Evolutionary conservation across 306 rosid species (phyloP), one percentile per base, ranked within the genome.

Genomic region (Citrullus mucosospermus): DNA sequence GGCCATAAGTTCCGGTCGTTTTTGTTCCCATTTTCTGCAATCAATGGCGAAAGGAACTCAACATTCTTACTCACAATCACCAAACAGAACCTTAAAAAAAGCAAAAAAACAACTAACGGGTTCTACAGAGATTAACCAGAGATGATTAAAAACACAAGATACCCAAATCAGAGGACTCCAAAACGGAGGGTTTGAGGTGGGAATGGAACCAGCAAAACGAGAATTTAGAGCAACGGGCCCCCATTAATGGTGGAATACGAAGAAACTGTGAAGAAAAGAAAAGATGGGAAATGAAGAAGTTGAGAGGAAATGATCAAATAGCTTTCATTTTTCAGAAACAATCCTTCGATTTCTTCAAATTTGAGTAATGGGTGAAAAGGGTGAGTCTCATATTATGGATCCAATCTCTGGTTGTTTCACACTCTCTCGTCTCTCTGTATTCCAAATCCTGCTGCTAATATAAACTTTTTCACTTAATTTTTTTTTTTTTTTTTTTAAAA

Each of bases 151-250:
- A 46, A 55, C 55, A 14, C 25, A 65, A 15, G 16, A 46, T 83
- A 91, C 98, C 98, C 80, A 84, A 87, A 80, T 93, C 98, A 78
- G 97, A 77, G 77, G 98, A 83, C 70, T 90, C 98, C 85, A 86
- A 86, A 22, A 87, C 95, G 84, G 97, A 87, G 77, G 97, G 79
- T 75, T 88, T 93, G 82, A 91, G 92, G 87, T 90, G 92, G 65
- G 92, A 84, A 68, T 87, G 86, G 86, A 91, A 86, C 96, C 98
- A 93, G 79, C 98, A 91, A 77, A 91, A 75, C 18, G 93, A 93
- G 91, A 91, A 90, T 85, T 87, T 93, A 66, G 98, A 93, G 90
- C 98, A 93, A 79, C 95, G 88, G 81, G 91, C 95, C 85, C 98
- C 97, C 98, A 93, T 93, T 60, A 80, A 44, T 18, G 63, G 79